A percentile compares a stretch with the other conserved stretches of the same genome.
Evolutionary conservation across 2,329 filamentous ascomycete species (phyloP).

Genomic region (Arthrobotrys megalospora): DNA sequence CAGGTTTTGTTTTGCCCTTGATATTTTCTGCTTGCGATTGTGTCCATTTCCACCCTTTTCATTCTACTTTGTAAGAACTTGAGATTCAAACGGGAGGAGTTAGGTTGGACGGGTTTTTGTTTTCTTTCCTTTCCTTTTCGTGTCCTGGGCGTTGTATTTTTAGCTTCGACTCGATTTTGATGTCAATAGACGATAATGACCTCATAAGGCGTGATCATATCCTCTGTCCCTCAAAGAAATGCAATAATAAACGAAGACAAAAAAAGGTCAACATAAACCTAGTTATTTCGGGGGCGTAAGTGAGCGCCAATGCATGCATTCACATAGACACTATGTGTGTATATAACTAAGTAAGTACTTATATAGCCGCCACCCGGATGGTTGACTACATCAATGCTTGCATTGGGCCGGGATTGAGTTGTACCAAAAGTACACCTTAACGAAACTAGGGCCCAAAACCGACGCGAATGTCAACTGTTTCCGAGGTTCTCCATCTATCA

Average conservation of each 20-base stretch:
- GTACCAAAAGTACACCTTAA: too few relatives aligned
- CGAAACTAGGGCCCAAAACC: background rate
- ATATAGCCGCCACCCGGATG: too few relatives aligned
- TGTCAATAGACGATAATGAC: conserved; percentile 36
- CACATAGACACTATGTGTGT: too few relatives aligned
- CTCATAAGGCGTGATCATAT: conserved; percentile 9
- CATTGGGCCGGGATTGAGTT: too few relatives aligned
- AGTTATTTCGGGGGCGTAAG: too few relatives aligned
- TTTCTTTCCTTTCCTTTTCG: background rate
- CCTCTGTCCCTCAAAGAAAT: too few relatives aligned
- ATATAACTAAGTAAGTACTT: too few relatives aligned
- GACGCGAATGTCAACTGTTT: conserved; percentile 3
- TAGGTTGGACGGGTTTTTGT: conserved; percentile 43
- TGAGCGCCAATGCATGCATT: too few relatives aligned
- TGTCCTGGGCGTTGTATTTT: conserved; percentile 42
- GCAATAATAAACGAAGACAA: too few relatives aligned
- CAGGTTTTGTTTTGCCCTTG: background rate
- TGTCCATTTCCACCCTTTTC: conserved; percentile 8
- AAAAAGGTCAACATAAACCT: too few relatives aligned
- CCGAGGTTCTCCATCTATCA: background rate
- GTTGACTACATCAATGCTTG: too few relatives aligned
- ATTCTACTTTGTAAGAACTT: conserved; percentile 24
- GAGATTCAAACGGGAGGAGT: conserved; percentile 55
- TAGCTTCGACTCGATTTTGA: conserved; percentile 22
- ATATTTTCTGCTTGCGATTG: conserved; percentile 6